phyloP scores from a whole-genome alignment of 768 basidiomycete genomes.

The Leucosporidium yakuticum region DNA sequence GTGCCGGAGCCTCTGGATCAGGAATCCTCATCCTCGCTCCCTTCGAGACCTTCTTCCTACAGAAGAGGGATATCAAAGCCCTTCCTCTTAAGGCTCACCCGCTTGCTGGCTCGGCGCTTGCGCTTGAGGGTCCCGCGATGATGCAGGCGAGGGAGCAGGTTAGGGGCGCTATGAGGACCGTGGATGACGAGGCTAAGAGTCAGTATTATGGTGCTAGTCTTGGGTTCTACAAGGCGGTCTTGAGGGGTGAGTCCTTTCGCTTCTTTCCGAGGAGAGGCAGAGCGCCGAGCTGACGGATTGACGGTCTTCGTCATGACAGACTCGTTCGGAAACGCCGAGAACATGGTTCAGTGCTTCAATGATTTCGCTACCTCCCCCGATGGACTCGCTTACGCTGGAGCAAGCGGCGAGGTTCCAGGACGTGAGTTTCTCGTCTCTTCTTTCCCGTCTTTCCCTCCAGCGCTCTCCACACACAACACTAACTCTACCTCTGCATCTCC shows the following conservation, averaged over 20 bases:
- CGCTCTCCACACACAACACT: background rate
- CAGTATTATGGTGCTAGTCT: constrained; percentile 56
- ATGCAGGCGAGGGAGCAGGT: constrained; percentile 30
- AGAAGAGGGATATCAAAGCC: constrained; percentile 44
- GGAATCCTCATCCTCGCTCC: constrained; percentile 56
- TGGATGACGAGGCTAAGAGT: constrained; percentile 48
- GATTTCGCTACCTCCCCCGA: background rate
- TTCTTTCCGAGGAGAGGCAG: background rate
- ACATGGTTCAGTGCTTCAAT: constrained; percentile 37
- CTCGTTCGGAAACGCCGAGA: constrained; percentile 6
- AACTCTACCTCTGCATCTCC: background rate
- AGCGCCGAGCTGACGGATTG: background rate
- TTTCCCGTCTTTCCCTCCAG: constrained; percentile 10
- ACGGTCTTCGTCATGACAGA: background rate
- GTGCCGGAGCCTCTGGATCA: constrained; percentile 45
- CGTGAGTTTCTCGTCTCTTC: constrained; percentile 38
- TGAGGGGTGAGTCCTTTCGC: constrained; percentile 36
- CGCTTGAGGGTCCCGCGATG: background rate
- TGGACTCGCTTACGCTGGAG: background rate
- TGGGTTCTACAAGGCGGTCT: constrained; percentile 54
- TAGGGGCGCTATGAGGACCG: constrained; percentile 39
- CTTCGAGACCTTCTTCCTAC: constrained; percentile 53
- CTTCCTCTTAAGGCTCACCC: constrained; percentile 47
- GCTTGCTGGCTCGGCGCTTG: constrained; percentile 20
- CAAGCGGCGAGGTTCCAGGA: constrained; percentile 38